Evolutionary conservation across 1,284 basidiomycete genomes (phyloP).

Genomic region (Taiwanofungus camphoratus): DNA sequence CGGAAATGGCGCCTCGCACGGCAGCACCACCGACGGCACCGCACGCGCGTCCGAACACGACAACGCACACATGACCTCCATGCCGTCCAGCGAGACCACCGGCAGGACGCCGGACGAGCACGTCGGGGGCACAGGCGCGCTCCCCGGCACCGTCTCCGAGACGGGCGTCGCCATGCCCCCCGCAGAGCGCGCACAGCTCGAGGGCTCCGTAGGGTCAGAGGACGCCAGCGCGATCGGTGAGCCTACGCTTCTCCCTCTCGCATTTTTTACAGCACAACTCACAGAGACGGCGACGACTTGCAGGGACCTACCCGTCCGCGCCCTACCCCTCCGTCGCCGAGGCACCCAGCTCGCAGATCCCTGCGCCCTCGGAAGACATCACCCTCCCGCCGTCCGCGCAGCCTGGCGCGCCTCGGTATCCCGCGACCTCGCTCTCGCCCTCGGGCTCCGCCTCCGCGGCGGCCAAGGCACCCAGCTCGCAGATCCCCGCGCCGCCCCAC

Average conservation of each 20-base stretch:
- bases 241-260: not conserved
- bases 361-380: slow-evolving; percentile 3
- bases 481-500: not conserved
- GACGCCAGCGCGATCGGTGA: not conserved
- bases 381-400: not conserved
- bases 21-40: slow-evolving; percentile 9
- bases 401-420: not conserved
- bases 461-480: not conserved
- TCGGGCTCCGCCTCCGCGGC: not conserved
- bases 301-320: not conserved
- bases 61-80: slow-evolving; percentile 17
- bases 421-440: not conserved
- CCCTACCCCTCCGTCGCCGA: slow-evolving; percentile 1
- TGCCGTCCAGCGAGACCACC: slow-evolving; percentile 15
- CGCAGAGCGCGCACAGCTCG: slow-evolving; percentile 15
- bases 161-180: slow-evolving; percentile 28
- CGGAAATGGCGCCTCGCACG: slow-evolving; percentile 4
- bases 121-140: slow-evolving; percentile 25
- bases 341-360: not conserved
- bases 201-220: not conserved
- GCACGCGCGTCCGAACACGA: slow-evolving; percentile 25
- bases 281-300: not conserved
- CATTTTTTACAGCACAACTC: not conserved
- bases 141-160: slow-evolving; percentile 27
- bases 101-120: slow-evolving; percentile 23